Evolutionary conservation across 1,139 yeast genomes (phyloP).

Genomic region (Kluyveromyces marxianus): DNA sequence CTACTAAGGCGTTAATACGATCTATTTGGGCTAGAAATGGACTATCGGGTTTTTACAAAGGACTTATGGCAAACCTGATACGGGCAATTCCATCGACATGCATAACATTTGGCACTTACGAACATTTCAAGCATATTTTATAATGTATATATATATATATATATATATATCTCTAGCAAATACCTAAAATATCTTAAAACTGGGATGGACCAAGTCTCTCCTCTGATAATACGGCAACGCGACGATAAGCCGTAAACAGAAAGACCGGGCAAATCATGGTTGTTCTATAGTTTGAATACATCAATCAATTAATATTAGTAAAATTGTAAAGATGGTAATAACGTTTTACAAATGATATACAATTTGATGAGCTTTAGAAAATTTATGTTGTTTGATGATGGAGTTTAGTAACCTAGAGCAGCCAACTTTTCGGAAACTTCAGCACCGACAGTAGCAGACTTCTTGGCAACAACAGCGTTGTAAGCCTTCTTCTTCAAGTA

Average conservation of each 20-base stretch:
- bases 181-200: no score
- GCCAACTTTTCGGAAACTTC: conserved; percentile 78
- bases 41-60: conserved; percentile 64
- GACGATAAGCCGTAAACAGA: no score
- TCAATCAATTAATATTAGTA: conserved; percentile 1
- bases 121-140: conserved; percentile 31
- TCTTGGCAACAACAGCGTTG: conserved; percentile 83
- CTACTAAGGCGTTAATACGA: conserved; percentile 32
- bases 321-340: conserved; percentile 7
- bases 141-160: neutral
- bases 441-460: conserved; percentile 60
- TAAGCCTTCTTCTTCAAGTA: conserved; percentile 98
- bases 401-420: conserved; percentile 70
- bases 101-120: conserved; percentile 61
- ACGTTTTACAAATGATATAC: conserved; percentile 10
- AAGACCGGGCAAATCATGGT: no score
- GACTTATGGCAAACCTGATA: conserved; percentile 50
- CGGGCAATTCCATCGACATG: conserved; percentile 73
- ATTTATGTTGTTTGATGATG: conserved; percentile 13
- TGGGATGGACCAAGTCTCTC: neutral
- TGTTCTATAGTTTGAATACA: neutral
- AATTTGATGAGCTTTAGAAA: conserved; percentile 12
- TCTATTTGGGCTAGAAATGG: conserved; percentile 42
- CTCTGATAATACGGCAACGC: neutral
- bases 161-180: neutral